Base-by-base conservation (phyloP, 2,329 filamentous ascomycete species). In the Talaromyces rugulosus region DNA sequence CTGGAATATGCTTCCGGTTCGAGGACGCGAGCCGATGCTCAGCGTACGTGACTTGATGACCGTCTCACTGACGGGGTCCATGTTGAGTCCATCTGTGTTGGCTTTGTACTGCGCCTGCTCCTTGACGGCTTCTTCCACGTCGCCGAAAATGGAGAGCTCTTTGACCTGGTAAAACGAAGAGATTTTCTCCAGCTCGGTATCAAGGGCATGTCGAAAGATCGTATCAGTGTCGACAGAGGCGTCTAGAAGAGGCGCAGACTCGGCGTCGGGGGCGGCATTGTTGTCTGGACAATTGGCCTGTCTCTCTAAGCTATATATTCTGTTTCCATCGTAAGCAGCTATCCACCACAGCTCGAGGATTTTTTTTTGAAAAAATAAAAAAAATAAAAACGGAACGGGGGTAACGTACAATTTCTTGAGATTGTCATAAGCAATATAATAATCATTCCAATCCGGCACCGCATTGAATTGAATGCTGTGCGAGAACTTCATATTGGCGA, bases 401-500 rank as follows among this genome's bases (percentile, higher is more conserved):
- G 16, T 51, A 59, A 83, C 90, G 72, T 77, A 96, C 92, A 97
- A 85, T 82, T 99, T 99, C 83, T 99, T 99, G 70, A 99, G 85
- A 73, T 97, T 98, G 80, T 93, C 97, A 79, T 99, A 99, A 64
- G 93, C 91, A 73, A 99, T 96, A 78, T 99, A 99, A 78, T 98
- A 88, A 71, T 89, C 93, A 81, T 92, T 97, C 95, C 95, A 99
- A 79, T 99, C 95, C n/a, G 95, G 95, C 70, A 99, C 95, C 66
- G 95, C 93, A 81, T 99, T 99, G 81, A 99, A 99, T 82, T 99
- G 95, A 70, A 99, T 89, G 79, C 94, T 98, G 77, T 99, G 95
- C 18, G 94, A 98, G 83, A 99, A 99, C 88, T 98, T 98, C 95
- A 99, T 99, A 74, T 92, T 91, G 87, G 90, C 88, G 69, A 90